These are phyloP conservation scores for Verruconis gallopava DNA, from an alignment of 2,329 filamentous ascomycete genomes.

Conservation along the genomic window DNA sequence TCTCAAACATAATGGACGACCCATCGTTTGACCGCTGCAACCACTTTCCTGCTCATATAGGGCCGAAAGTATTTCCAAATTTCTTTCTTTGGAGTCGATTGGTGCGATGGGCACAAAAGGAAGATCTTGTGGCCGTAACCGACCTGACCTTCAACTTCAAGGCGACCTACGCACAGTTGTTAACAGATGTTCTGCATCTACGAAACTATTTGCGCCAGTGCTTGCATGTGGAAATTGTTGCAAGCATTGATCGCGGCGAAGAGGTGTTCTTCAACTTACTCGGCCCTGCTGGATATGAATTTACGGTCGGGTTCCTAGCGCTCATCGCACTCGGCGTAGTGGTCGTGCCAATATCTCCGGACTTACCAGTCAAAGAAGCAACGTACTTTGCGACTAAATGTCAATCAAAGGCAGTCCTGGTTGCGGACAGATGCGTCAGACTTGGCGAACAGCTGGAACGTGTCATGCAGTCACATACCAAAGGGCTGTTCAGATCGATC, in stretches of 20 bases:
- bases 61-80: not conserved
- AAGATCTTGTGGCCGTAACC: not conserved
- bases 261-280: conserved; percentile 33
- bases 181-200: conserved; percentile 33
- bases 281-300: conserved; percentile 34
- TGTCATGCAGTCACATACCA: conserved; percentile 16
- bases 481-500: conserved; percentile 23
- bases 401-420: conserved; percentile 24
- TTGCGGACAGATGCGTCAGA: conserved; percentile 22
- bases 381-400: conserved; percentile 32
- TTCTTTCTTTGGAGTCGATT: not conserved
- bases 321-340: conserved; percentile 34
- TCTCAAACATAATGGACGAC: too few species aligned
- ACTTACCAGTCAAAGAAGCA: conserved; percentile 30
- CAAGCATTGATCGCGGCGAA: conserved; percentile 20
- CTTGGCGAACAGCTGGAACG: conserved; percentile 18
- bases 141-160: not conserved
- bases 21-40: not conserved
- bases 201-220: conserved; percentile 23
- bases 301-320: conserved; percentile 33
- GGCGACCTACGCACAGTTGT: conserved; percentile 21
- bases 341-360: conserved; percentile 31
- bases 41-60: not conserved
- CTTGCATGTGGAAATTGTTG: conserved; percentile 17
- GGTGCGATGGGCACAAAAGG: not conserved